A percentile compares a stretch with the other conserved stretches of the same genome.
These are phyloP conservation scores for Beta lomatogona DNA, from an alignment of 179 eudicot genomes.

Conservation along the genomic window DNA sequence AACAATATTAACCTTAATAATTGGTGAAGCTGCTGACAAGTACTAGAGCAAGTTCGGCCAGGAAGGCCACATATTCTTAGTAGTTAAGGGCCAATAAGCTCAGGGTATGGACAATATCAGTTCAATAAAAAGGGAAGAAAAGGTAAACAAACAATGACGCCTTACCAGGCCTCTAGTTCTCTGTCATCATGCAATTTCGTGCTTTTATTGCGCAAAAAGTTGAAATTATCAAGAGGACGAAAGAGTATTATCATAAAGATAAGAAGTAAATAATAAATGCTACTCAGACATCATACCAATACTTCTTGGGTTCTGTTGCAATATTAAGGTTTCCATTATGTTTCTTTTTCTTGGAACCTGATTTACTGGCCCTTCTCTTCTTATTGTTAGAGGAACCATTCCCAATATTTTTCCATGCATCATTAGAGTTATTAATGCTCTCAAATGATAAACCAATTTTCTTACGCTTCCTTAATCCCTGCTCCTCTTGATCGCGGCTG, in stretches of 20 bases:
- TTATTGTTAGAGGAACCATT: constrained; percentile 24
- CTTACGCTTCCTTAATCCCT: constrained; percentile 31
- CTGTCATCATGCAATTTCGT: constrained; percentile 16
- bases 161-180: constrained; percentile 21
- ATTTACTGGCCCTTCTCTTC: background rate
- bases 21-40: background rate
- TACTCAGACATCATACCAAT: constrained; percentile 14
- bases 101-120: background rate
- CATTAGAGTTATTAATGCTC: constrained; percentile 3
- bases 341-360: constrained; percentile 16
- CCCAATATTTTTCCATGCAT: constrained; percentile 13
- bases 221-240: background rate
- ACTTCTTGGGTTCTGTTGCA: constrained; percentile 27
- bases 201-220: constrained; percentile 29
- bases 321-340: constrained; percentile 4
- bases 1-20: background rate
- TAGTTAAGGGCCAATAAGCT: background rate
- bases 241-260: background rate
- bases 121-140: background rate
- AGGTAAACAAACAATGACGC: background rate
- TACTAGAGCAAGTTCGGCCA: background rate
- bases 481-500: constrained; percentile 18
- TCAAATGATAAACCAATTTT: constrained; percentile 30
- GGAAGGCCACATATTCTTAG: no score
- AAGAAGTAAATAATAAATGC: background rate